Evolutionary conservation across 164 flowering plant species (phyloP), one percentile per base, ranked within the genome.

Genomic region (Brasenia schreberi): DNA sequence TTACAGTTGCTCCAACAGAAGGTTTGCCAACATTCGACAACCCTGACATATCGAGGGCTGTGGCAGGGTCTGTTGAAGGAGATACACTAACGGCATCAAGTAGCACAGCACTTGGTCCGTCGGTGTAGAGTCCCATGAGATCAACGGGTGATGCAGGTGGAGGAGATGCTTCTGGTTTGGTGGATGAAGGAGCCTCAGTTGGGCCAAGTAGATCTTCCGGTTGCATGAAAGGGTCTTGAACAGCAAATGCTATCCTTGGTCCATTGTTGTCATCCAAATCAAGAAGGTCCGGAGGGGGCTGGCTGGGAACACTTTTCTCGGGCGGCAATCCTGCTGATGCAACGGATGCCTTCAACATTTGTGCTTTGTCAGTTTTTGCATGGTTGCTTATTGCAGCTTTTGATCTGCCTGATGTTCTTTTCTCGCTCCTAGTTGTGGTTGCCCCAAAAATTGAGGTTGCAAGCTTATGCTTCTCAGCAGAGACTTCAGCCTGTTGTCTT

Each of bases 391-490:
- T 86, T 59, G 87, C 43, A 64, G 64, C 72, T 77, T 79, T 85
- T 23, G 84, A 87, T 75, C 81, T 69, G 59, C 85, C 74, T 66
- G 85, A 61, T 27, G 82, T 66, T 70, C 63, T 85, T 71, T 77
- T 87, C 49, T 85, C 92, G 19, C 81, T 53, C 74, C 79, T 87
- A 17, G 92, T 81, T 44, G 85, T 59, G 5, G 71, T 58, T 11
- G 90, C 89, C 56, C 97, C 99, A 78, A 95, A 95, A n/a, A 95
- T 69, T 18, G 99, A 91, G 67, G 96, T 97, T 56, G 97, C 99
- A 69, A 95, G 91, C 71, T 77, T 95, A 77, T 95, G 93, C 79
- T 88, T 95, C 70, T 95, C 96, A 11, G 93, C 78, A 68, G 77
- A 42, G 65, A 91, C 78, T 75, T 89, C 97, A 70, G 68, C 74